Percentiles rank a stretch among this genome's conserved stretches.
phyloP scores from a whole-genome alignment of 169 alveolate genomes.

The Babesia bigemina region DNA sequence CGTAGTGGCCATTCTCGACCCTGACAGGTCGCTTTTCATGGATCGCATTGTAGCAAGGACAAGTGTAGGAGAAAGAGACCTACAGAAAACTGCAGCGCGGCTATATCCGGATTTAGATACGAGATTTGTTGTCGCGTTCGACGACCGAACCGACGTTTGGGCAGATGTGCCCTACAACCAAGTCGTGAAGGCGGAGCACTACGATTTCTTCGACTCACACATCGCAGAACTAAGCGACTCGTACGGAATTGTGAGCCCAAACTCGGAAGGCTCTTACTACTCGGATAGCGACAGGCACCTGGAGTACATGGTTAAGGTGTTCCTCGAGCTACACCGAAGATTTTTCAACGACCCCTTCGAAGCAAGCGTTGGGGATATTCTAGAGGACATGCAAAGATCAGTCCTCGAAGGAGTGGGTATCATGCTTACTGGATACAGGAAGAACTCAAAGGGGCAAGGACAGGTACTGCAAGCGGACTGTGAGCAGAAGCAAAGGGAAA shows the following conservation, averaged over 20 bases:
- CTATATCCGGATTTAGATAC: constrained; percentile 83
- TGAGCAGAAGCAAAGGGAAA: constrained; percentile 86
- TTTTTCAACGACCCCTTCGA: constrained; percentile 84
- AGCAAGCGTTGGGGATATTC: constrained; percentile 83
- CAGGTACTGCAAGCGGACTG: constrained; percentile 84
- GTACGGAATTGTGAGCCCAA: constrained; percentile 60
- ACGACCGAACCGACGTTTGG: constrained; percentile 91
- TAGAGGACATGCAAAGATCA: constrained; percentile 76
- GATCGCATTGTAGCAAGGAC: constrained; percentile 88
- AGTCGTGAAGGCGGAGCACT: constrained; percentile 89
- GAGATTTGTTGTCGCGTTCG: constrained; percentile 87
- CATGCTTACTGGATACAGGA: constrained; percentile 88
- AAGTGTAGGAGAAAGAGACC: constrained; percentile 82
- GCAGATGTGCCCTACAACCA: constrained; percentile 85
- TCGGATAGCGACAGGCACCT: constrained; percentile 87
- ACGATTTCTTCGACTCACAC: constrained; percentile 85
- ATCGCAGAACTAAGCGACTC: constrained; percentile 67
- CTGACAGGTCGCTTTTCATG: constrained; percentile 85
- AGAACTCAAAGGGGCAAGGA: constrained; percentile 79
- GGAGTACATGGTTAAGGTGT: constrained; percentile 83
- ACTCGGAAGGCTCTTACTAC: constrained; percentile 51
- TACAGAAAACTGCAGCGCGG: constrained; percentile 76
- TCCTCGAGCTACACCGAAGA: constrained; percentile 83
- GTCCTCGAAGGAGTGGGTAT: constrained; percentile 82
- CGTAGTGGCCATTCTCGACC: constrained; percentile 88